Evolutionary conservation across 495 filamentous ascomycete species (phyloP), one percentile per base, ranked within the genome.

Genomic region (Aspergillus diversus): DNA sequence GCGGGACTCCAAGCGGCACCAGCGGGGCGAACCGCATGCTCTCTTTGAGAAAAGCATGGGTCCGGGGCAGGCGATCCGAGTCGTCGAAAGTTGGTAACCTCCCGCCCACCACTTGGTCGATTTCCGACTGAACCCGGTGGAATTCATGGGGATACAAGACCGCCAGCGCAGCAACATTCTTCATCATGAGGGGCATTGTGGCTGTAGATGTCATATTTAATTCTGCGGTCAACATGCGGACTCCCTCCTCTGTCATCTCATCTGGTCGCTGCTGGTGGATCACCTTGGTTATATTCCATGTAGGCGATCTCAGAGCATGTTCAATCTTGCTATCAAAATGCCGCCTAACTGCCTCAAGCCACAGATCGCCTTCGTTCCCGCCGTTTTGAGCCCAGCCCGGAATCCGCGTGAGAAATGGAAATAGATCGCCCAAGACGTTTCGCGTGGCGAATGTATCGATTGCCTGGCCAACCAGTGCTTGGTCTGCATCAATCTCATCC

Each of bases 21-120:
- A 53, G 81, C 72, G 86, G 86, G 13, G 84, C 71, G 86, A 86
- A 88, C 51, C 86, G 76, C 27, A 88, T 72, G 12, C 81, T 75
- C 70, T 89, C 86, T 69, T 86, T 85, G 12, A 87, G 79, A 12
- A 83, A 76, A 0, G 87, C 85, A 39, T 86, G 72, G 58, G 87
- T 66, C 57, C 77, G 51, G 7, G 81, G 81, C 16, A 84, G 54
- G 35, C 67, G 66, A 56, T 79, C 73, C 12, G 76, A 53, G 55
- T 85, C 80, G 33, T 75, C 75, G 75, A 81, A 81, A 63, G 73
- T 62, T 33, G 82, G 82, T 55, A 81, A 77, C 33, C 69, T 61
- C 49, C 81, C 73, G 2, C 71, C 70, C 15, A 74, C 67, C 12
- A 74, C 68, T n/a, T 43, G n/a, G 55, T 74, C 73, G 13, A 75